Base-by-base conservation (phyloP, 164 flowering plant genomes). In the Warburgia ugandensis region DNA sequence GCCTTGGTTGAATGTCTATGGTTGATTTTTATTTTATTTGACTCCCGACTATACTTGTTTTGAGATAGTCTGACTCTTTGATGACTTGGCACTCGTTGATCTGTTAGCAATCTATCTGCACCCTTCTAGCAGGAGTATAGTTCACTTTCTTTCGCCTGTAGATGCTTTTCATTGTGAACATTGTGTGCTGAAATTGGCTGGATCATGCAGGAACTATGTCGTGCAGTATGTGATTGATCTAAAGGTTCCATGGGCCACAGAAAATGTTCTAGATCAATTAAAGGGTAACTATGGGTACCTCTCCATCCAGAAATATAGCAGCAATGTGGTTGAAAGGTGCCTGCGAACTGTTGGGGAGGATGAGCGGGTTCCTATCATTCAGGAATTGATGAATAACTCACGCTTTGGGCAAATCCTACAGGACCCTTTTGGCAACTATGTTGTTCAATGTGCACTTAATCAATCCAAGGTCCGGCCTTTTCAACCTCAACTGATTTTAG, bases 281-380 rank as follows among this genome's bases (percentile, higher is more conserved):
- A 68, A 78, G 49, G 84, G 86, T 1, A 66, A 65, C 40, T 81
- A 64, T 56, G 79, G 59, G 30, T 60, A 75, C 50, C 72, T 83
- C 41, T 77, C 92, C 22, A 51, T 71, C 72, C 83, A 78, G 68
- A 80, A 81, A 54, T 78, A 62, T 49, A 74, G 87, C 73, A 83
- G 92, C 56, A 77, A 83, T 64, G 92, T 83, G 29, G 92, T 83
- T 6, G 90, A 86, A 64, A 77, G 70, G 71, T 80, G 87, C 67
- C 68, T 86, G 26, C 66, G 62, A 54, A 55, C 42, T 63, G 70
- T 71, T 0, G 73, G 62, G 38, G 86, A 76, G 30, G 78, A 71
- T 22, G 53, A 59, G 7, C 57, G 65, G 1, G 30, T 55, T 46
- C 49, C 32, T n/a, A 75, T 84, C 6, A 58, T 84, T 35, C 58